Base-by-base conservation (phyloP, 768 basidiomycete genomes). In the Mycena vulgaris region DNA sequence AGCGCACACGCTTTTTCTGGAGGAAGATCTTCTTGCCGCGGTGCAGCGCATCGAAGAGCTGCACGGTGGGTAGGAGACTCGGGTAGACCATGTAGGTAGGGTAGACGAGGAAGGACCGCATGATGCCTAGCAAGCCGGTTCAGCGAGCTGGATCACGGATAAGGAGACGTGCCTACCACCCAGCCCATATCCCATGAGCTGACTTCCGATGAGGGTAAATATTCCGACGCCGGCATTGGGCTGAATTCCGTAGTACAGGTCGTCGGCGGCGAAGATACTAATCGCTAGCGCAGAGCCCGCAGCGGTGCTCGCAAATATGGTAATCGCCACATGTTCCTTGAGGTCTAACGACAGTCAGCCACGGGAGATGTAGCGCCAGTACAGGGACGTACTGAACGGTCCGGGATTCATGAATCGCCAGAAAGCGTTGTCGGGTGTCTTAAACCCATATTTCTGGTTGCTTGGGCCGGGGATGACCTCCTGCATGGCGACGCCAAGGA, bases 341-440 rank as follows among this genome's bases (percentile, higher is more conserved):
- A 84, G 80, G 69, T 88, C 85, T 87, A 49, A 3, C 2, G 14
- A 14, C 16, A 21, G 13, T 2, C 25, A 31, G 31, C 23, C 21
- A 28, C 10, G 25, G n/a, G 13, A 33, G 9, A 5, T 27, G 30
- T 31, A 25, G 23, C 6, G 21, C 21, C 16, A 42, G 27, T 6
- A 45, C 25, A 6, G 1, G 17, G 13, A 47, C 65, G 19, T 82
- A 83, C 90, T 91, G 82, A 91, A 91, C 25, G 88, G 88, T 0
- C 89, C 89, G 5, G 89, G 90, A 74, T 90, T 90, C 58, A 90
- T 78, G 75, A 87, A 89, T n/a, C 85, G 77, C 86, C 87, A 90
- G 69, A 81, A 89, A 0, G 66, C 75, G 71, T 79, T 81, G 70
- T 82, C 73, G 3, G 63, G 71, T 4, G 79, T 86, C 64, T 79